phyloP scores from a whole-genome alignment of 2,329 filamentous ascomycete genomes.

The Fusarium liriodendri region DNA sequence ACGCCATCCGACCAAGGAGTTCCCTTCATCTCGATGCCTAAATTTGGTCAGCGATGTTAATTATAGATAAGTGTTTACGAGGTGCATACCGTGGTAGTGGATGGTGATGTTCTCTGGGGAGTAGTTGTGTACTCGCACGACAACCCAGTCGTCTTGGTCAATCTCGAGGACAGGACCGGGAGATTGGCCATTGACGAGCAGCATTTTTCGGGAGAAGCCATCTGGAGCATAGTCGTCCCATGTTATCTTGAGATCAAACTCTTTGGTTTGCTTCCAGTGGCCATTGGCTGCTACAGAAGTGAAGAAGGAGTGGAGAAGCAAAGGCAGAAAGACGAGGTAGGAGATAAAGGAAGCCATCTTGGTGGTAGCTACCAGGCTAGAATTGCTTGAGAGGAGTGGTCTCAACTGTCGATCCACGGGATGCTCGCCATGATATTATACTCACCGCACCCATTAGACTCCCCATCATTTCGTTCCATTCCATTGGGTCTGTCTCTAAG shows the following conservation, averaged over 20 bases:
- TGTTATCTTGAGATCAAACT: conserved; percentile 48
- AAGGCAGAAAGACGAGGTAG: conserved; percentile 7
- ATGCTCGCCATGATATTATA: neutral
- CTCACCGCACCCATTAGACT: neutral
- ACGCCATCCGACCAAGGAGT: conserved; percentile 72
- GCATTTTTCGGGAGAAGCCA: conserved; percentile 57
- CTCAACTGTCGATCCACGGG: neutral
- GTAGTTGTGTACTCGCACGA: conserved; percentile 58
- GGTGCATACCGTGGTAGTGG: conserved; percentile 59
- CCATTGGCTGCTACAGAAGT: conserved; percentile 3
- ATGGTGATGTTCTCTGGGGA: conserved; percentile 60
- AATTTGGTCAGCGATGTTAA: neutral
- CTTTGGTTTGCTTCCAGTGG: conserved; percentile 21
- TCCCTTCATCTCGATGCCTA: conserved; percentile 60
- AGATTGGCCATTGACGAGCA: conserved; percentile 69
- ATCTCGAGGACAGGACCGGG: conserved; percentile 70
- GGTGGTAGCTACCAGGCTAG: neutral
- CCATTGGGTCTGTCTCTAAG: neutral
- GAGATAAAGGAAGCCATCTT: conserved; percentile 20
- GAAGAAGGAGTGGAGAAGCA: conserved; percentile 15
- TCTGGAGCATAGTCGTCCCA: conserved; percentile 55
- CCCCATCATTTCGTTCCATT: neutral
- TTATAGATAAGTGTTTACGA: fast-evolving
- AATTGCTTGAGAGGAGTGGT: neutral
- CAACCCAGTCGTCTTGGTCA: conserved; percentile 61